Percentiles rank a stretch among this genome's conserved stretches.
Evolutionary conservation across 2,329 filamentous ascomycete species (phyloP).

Genomic region (Fusarium nanum): DNA sequence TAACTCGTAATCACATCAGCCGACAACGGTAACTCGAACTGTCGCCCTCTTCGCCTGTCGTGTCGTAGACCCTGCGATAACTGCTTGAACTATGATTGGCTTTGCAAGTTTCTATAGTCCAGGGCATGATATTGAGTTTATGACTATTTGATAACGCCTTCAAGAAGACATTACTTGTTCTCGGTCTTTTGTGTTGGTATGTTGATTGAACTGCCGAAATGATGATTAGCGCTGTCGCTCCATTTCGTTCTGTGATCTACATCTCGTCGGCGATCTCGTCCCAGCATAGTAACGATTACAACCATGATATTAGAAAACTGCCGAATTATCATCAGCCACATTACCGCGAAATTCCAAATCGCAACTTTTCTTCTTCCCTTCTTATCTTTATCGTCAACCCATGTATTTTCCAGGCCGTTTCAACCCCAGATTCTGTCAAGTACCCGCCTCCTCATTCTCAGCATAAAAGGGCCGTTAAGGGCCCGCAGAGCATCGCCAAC

Average conservation of each 20-base stretch:
- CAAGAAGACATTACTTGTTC: too few relatives aligned
- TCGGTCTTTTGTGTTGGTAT: too few relatives aligned
- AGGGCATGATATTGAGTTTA: neutral
- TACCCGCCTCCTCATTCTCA: slow-evolving; percentile 5
- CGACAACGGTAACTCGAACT: too few relatives aligned
- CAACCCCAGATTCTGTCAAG: slow-evolving; percentile 4
- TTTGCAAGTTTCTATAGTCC: neutral
- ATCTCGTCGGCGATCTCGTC: neutral
- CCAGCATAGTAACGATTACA: neutral
- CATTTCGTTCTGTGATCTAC: neutral
- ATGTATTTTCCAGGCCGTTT: neutral
- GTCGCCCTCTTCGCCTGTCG: neutral
- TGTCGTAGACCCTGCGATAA: too few relatives aligned
- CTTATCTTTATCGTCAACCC: neutral
- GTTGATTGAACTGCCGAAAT: neutral
- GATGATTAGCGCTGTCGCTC: neutral
- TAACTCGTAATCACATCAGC: too few relatives aligned
- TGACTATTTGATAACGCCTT: neutral
- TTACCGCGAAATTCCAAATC: accelerated
- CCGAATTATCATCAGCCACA: accelerated
- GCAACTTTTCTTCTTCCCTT: neutral
- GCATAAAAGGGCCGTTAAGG: slow-evolving; percentile 2
- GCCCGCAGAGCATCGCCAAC: slow-evolving; percentile 8
- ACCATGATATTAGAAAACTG: neutral
- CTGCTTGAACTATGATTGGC: neutral